phyloP scores from a whole-genome alignment of 805 yeast species.

The Zygotorulaspora florentina region DNA sequence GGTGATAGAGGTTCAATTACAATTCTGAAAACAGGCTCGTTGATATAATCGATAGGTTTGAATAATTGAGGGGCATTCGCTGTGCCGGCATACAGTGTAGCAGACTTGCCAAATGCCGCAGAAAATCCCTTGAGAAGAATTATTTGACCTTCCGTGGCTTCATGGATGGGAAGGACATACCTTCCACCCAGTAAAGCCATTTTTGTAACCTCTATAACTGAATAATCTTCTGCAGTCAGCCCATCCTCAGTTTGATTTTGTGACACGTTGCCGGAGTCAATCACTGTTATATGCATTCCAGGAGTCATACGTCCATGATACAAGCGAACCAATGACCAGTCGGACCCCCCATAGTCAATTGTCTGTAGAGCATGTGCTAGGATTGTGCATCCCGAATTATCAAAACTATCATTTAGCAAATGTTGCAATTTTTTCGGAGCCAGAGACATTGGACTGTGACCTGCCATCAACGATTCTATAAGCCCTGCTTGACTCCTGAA shows the following conservation, averaged over 20 bases:
- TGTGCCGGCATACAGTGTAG: constrained; percentile 44
- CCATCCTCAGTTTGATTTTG: constrained; percentile 35
- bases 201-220: constrained; percentile 37
- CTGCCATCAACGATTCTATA: constrained; percentile 38
- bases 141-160: constrained; percentile 61
- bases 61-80: constrained; percentile 18
- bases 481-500: constrained; percentile 53
- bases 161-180: constrained; percentile 52
- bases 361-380: constrained; percentile 57
- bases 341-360: constrained; percentile 50
- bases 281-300: constrained; percentile 47
- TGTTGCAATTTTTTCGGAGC: constrained; percentile 24
- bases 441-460: constrained; percentile 34
- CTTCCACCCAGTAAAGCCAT: constrained; percentile 64
- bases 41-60: constrained; percentile 40
- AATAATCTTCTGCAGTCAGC: constrained; percentile 33
- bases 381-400: constrained; percentile 3
- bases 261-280: constrained; percentile 38
- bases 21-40: constrained; percentile 65
- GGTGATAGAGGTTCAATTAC: constrained; percentile 82
- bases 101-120: constrained; percentile 52
- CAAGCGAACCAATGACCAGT: constrained; percentile 57
- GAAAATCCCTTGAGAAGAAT: constrained; percentile 66
- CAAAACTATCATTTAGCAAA: constrained; percentile 1
- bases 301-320: constrained; percentile 52